Conservation (phyloP, 2,329 filamentous ascomycete species). For the Colletotrichum godetiae region DNA sequence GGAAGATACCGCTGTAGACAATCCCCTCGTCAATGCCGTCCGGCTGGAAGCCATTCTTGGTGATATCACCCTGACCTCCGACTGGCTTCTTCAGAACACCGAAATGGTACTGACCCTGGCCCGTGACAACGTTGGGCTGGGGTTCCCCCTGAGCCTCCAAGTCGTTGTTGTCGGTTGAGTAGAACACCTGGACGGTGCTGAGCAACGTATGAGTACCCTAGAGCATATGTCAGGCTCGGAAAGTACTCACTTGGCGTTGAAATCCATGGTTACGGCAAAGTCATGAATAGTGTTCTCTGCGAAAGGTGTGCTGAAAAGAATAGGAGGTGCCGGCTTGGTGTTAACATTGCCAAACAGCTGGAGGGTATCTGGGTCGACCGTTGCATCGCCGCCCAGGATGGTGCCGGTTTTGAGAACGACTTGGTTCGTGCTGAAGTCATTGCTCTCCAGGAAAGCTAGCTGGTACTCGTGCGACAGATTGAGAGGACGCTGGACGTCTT, state of each 20-base stretch:
- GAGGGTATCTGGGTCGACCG: constrained; percentile 51
- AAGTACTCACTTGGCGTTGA: constrained; percentile 60
- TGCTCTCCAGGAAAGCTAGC: constrained; percentile 61
- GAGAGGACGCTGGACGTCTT: constrained; percentile 61
- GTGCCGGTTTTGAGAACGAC: constrained; percentile 67
- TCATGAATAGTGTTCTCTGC: constrained; percentile 67
- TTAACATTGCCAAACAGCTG: constrained; percentile 61
- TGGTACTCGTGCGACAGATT: constrained; percentile 73
- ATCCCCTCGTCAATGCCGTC: constrained; percentile 62
- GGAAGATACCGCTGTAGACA: constrained; percentile 63
- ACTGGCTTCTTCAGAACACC: constrained; percentile 72
- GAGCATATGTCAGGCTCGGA: background rate
- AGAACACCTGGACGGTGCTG: constrained; percentile 67
- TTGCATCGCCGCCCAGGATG: constrained; percentile 52
- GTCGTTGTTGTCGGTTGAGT: constrained; percentile 59
- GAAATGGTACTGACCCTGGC: constrained; percentile 71
- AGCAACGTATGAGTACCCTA: background rate
- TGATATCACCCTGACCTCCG: constrained; percentile 52
- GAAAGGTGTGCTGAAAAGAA: constrained; percentile 64
- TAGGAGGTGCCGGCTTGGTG: constrained; percentile 46
- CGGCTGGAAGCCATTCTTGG: constrained; percentile 60
- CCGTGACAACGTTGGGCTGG: constrained; percentile 61
- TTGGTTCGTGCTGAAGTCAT: constrained; percentile 61
- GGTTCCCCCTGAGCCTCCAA: constrained; percentile 60
- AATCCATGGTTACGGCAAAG: constrained; percentile 70